phyloP scores from a whole-genome alignment of 768 basidiomycete species.

The Boletus rufocinnamomeus region DNA sequence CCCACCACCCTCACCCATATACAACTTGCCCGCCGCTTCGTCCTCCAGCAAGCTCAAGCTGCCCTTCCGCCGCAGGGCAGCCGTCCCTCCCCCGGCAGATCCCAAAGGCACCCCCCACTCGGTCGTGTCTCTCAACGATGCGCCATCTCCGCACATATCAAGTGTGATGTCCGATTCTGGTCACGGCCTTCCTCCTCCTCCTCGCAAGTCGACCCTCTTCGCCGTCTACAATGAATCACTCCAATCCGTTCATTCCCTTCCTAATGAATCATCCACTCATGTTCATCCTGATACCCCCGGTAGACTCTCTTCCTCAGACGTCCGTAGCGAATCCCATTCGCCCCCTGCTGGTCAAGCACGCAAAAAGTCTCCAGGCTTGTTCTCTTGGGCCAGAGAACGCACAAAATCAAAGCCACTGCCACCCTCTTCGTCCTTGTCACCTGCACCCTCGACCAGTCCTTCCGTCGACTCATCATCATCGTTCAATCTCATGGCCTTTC shows the following conservation, averaged over 20 bases:
- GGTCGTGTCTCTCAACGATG: slow-evolving; percentile 25
- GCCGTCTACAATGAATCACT: slow-evolving; percentile 52
- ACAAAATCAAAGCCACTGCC: slow-evolving; percentile 36
- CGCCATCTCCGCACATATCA: slow-evolving; percentile 36
- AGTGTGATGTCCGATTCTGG: slow-evolving; percentile 48
- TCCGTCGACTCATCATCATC: slow-evolving; percentile 37
- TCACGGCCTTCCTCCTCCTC: slow-evolving; percentile 52
- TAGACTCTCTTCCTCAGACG: slow-evolving; percentile 18
- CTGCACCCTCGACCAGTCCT: slow-evolving; percentile 27
- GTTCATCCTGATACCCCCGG: slow-evolving; percentile 22
- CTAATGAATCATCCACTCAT: slow-evolving; percentile 37
- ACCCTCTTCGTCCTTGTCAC: slow-evolving; percentile 39
- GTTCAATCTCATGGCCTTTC: slow-evolving; percentile 75
- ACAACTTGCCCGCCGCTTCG: slow-evolving; percentile 28
- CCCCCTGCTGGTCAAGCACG: slow-evolving; percentile 23
- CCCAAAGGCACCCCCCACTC: slow-evolving; percentile 1
- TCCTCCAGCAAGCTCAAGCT: slow-evolving; percentile 49
- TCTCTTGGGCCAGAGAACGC: slow-evolving; percentile 39
- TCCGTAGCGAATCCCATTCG: slow-evolving; percentile 10
- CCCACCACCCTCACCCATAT: slow-evolving; percentile 11
- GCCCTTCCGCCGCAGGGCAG: slow-evolving; percentile 44
- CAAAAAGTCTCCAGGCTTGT: slow-evolving; percentile 39
- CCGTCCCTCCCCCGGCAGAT: slow-evolving; percentile 12
- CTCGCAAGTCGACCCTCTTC: slow-evolving; percentile 66
- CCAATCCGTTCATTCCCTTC: slow-evolving; percentile 63